A percentile compares a stretch with the other conserved stretches of the same genome.
phyloP scores from a whole-genome alignment of 441 rosid genomes.

The Corymbia citriodora region DNA sequence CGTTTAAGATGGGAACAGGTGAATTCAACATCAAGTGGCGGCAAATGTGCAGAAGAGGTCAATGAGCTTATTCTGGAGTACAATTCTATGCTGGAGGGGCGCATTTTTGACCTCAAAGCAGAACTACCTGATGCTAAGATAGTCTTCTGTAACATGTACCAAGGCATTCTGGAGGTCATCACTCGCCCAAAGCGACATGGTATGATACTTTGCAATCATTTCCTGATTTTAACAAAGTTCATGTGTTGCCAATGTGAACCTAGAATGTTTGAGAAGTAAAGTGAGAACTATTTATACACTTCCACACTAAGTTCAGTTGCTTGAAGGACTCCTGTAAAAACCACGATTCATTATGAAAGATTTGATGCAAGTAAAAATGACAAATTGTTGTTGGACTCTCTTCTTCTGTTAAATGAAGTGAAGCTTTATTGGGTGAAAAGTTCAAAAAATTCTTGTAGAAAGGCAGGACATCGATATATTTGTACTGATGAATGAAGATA shows the following conservation, averaged over 20 bases:
- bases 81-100: slow-evolving; percentile 35
- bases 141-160: slow-evolving; percentile 43
- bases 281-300: not conserved
- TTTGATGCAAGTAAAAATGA: not conserved
- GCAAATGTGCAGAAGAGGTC: slow-evolving; percentile 33
- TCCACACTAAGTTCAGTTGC: not conserved
- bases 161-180: slow-evolving; percentile 40
- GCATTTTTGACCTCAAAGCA: slow-evolving; percentile 25
- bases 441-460: not conserved
- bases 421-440: not conserved
- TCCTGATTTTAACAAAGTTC: not conserved
- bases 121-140: slow-evolving; percentile 36
- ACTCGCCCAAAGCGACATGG: slow-evolving; percentile 28
- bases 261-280: not conserved
- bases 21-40: not conserved
- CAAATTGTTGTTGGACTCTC: not conserved
- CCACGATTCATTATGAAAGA: not conserved
- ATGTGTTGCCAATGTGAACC: not conserved
- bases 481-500: not conserved
- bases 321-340: not conserved
- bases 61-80: slow-evolving; percentile 43
- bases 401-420: not conserved
- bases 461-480: not conserved
- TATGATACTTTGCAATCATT: slow-evolving; percentile 1
- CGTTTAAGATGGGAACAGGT: slow-evolving; percentile 31